phyloP scores from a whole-genome alignment of 2,329 filamentous ascomycete species.

The Beauveria pseudobassiana region DNA sequence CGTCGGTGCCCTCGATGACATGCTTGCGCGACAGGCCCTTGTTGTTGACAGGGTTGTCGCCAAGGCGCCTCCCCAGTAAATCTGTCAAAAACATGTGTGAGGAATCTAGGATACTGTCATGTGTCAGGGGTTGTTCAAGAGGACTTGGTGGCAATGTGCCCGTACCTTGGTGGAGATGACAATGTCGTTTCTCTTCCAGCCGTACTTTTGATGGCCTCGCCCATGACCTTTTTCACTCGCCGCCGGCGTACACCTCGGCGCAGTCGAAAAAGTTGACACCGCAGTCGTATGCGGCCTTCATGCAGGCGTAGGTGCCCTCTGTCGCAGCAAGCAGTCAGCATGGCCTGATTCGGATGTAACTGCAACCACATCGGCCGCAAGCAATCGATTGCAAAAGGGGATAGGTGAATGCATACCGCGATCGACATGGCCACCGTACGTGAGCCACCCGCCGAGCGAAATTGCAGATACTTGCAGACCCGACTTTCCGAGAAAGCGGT shows the following conservation, averaged over 20 bases:
- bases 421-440: constrained; percentile 66
- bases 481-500: constrained; percentile 62
- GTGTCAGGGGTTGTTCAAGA: not conserved
- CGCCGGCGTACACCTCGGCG: constrained; percentile 50
- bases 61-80: constrained; percentile 57
- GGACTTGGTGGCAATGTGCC: not conserved
- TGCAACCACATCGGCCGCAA: no score
- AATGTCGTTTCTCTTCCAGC: constrained; percentile 54
- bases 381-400: not conserved
- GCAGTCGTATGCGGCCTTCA: constrained; percentile 53
- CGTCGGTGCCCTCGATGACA: constrained; percentile 57
- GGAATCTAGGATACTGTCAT: not conserved
- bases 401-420: constrained; percentile 39
- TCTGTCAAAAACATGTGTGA: constrained; percentile 27
- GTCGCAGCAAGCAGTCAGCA: constrained; percentile 10
- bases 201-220: constrained; percentile 51
- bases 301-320: constrained; percentile 46
- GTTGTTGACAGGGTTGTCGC: constrained; percentile 58
- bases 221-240: constrained; percentile 57
- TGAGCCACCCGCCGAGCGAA: constrained; percentile 65
- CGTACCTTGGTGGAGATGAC: constrained; percentile 53
- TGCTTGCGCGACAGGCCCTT: constrained; percentile 62
- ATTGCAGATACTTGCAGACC: constrained; percentile 69
- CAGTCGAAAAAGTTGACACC: constrained; percentile 59
- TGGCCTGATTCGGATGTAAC: no score